phyloP scores from a whole-genome alignment of 495 filamentous ascomycete species.

The Cryomyces antarcticus region DNA sequence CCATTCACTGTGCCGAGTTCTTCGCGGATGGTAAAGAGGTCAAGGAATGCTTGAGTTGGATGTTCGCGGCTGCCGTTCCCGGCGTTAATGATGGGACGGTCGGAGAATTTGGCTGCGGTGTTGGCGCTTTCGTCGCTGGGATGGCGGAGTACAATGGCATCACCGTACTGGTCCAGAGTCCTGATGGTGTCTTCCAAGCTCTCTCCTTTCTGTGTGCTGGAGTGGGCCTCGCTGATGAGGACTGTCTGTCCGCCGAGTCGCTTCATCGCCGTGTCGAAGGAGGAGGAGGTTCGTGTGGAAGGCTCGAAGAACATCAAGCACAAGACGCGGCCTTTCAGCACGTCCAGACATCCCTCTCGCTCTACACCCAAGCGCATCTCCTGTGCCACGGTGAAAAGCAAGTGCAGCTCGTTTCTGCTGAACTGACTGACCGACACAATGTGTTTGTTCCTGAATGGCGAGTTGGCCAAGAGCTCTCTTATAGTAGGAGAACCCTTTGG shows the following conservation, averaged over 20 bases:
- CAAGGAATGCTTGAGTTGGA: constrained; percentile 94
- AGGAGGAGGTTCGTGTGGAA: constrained; percentile 84
- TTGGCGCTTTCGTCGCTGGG: constrained; percentile 60
- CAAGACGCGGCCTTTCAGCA: constrained; percentile 68
- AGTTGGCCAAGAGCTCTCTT: constrained; percentile 50
- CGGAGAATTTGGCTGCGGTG: constrained; percentile 64
- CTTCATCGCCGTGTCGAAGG: constrained; percentile 97
- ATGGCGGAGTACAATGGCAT: constrained; percentile 86
- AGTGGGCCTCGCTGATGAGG: constrained; percentile 54
- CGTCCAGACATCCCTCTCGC: constrained; percentile 68
- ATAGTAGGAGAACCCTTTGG: constrained; percentile 30
- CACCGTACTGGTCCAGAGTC: constrained; percentile 81
- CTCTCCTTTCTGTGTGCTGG: constrained; percentile 83
- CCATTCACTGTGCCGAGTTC: constrained; percentile 88
- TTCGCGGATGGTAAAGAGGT: constrained; percentile 94
- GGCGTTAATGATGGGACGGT: constrained; percentile 86
- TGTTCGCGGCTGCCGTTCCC: constrained; percentile 91
- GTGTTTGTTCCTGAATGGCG: constrained; percentile 68
- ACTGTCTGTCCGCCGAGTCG: constrained; percentile 74
- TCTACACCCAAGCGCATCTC: constrained; percentile 91
- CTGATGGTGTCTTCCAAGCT: constrained; percentile 81
- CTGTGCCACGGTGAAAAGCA: constrained; percentile 86
- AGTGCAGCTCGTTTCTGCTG: constrained; percentile 63
- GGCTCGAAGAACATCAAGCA: constrained; percentile 95
- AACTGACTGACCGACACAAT: constrained; percentile 83